Evolutionary conservation across 495 filamentous ascomycete genomes (phyloP), one percentile per base, ranked within the genome.

Genomic region (Annulohypoxylon maeteangense): DNA sequence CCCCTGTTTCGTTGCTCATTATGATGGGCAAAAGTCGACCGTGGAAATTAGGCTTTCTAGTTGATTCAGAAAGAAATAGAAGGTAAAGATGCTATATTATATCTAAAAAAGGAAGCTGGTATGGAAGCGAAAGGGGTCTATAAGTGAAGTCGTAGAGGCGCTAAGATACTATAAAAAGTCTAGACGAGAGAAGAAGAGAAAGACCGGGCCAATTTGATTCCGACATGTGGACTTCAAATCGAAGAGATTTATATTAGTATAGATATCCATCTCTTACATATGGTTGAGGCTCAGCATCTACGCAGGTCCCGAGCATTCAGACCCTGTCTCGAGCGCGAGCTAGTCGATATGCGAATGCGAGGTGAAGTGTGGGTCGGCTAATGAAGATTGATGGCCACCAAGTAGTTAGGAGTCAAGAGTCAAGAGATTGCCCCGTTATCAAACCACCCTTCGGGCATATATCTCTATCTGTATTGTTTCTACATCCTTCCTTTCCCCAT

Each of bases 1-100:
- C 27, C 14, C 40, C 68, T 5, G 45, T 29, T 45, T 70, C 53
- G 38, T 32, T 36, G 29, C 68, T 71, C 68, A 71, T 71, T 18
- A 56, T 23, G 23, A 16, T 22, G 6, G 23, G 31, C 23, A 16
- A n/a, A n/a, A 25, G n/a, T 7, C 50, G 16, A n/a, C 32, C 10
- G 53, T 2, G 5, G 22, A 20, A 20, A 31, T 10, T 5, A 23
- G 40, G 6, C 7, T 18, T 0, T 20, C 27, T 32, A 48, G 40
- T 25, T 11, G n/a, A 47, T 45, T 20, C 3, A 22, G 27, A 32
- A 31, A 16, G 14, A 23, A 32, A 31, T 0, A 20, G 4, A 29
- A n/a, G 4, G 29, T 16, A 45, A 59, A 8, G 4, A 27, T 16
- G 3, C 10, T n/a, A 18, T 25, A 18, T 18, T 18, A 4, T 44